phyloP scores from a whole-genome alignment of 495 filamentous ascomycete genomes.

The Hamigera avellanea region DNA sequence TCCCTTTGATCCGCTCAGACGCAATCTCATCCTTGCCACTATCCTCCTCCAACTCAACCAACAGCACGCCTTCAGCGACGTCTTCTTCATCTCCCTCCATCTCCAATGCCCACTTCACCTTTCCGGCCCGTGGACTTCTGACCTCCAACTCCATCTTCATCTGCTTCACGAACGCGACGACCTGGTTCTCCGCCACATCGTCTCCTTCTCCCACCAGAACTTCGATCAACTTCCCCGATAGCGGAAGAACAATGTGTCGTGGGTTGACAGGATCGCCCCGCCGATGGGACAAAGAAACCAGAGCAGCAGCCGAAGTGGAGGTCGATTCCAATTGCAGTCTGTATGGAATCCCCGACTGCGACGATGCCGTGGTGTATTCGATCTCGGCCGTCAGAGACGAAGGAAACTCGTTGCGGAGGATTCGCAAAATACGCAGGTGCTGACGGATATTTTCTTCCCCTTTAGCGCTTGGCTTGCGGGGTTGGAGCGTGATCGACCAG shows the following conservation, averaged over 20 bases:
- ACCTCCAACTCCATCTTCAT: constrained; percentile 63
- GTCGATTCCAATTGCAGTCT: constrained; percentile 35
- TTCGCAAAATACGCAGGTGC: constrained; percentile 40
- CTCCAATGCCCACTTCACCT: constrained; percentile 42
- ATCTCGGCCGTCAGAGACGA: constrained; percentile 40
- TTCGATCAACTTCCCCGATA: constrained; percentile 48
- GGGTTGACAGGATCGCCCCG: constrained; percentile 39
- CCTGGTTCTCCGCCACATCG: constrained; percentile 36
- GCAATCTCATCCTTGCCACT: neutral
- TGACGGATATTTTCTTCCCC: constrained; percentile 12
- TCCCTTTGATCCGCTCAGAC: constrained; percentile 9
- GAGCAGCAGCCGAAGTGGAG: constrained; percentile 33
- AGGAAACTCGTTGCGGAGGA: constrained; percentile 49
- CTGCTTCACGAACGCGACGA: constrained; percentile 50
- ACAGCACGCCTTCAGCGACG: constrained; percentile 44
- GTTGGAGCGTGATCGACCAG: constrained; percentile 39
- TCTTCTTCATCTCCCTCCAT: constrained; percentile 47
- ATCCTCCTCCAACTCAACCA: constrained; percentile 38
- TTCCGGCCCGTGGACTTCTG: constrained; percentile 34
- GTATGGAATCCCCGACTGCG: constrained; percentile 21
- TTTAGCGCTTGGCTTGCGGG: constrained; percentile 8
- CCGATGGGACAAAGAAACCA: constrained; percentile 35
- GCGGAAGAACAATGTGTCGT: constrained; percentile 44
- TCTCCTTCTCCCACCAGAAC: constrained; percentile 44
- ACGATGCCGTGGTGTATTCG: constrained; percentile 35